These are phyloP conservation scores for Phlebopus sp. DNA, from an alignment of 1,284 basidiomycete species.

Conservation along the genomic window DNA sequence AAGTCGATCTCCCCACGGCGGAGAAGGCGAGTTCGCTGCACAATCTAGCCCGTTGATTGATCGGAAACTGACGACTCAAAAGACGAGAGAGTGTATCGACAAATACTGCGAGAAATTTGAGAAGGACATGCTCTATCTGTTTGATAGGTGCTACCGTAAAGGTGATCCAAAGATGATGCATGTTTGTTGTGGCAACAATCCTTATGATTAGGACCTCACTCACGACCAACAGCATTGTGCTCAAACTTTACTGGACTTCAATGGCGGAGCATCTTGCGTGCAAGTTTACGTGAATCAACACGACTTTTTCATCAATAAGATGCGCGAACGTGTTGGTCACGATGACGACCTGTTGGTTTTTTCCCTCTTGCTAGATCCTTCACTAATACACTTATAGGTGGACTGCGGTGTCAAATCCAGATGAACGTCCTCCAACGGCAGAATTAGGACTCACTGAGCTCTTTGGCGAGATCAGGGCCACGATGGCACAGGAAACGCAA, in stretches of 20 bases:
- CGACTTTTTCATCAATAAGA: slow-evolving; percentile 96
- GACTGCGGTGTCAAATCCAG: slow-evolving; percentile 77
- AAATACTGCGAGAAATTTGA: slow-evolving; percentile 98
- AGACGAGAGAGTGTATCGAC: slow-evolving; percentile 86
- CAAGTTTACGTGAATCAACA: slow-evolving; percentile 99
- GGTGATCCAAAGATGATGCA: slow-evolving; percentile 99
- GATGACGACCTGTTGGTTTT: slow-evolving; percentile 62
- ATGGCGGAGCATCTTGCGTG: slow-evolving; percentile 94
- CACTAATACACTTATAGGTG: slow-evolving; percentile 56
- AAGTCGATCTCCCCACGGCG: slow-evolving; percentile 82
- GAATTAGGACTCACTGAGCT: slow-evolving; percentile 82
- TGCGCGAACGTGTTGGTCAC: slow-evolving; percentile 57
- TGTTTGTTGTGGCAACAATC: slow-evolving; percentile 46
- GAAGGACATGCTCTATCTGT: slow-evolving; percentile 95
- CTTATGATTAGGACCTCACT: slow-evolving; percentile 12
- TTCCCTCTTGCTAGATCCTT: slow-evolving; percentile 1
- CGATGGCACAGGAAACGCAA: slow-evolving; percentile 94
- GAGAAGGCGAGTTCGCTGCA: slow-evolving; percentile 57
- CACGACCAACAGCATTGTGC: slow-evolving; percentile 78
- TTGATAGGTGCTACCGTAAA: slow-evolving; percentile 92
- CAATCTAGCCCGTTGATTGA: neutral
- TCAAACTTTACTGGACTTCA: slow-evolving; percentile 95
- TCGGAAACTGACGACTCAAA: slow-evolving; percentile 26
- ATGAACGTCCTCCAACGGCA: slow-evolving; percentile 71
- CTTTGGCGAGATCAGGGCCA: slow-evolving; percentile 85